Base-by-base conservation (phyloP, 306 rosid species). In the Crataegus laevigata region DNA sequence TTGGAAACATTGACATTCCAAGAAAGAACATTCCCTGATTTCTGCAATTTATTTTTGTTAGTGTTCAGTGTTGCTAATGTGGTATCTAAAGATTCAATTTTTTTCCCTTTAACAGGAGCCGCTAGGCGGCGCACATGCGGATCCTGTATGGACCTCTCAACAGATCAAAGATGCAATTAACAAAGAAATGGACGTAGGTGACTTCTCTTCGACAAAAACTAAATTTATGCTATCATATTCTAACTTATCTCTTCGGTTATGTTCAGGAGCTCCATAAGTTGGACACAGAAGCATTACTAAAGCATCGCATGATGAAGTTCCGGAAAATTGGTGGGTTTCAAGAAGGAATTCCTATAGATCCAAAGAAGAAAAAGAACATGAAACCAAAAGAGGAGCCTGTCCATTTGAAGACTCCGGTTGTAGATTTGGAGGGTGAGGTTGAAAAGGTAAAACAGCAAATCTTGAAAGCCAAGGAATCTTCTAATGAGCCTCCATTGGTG, bases 111-210 rank as follows among this genome's bases (percentile, higher is more conserved):
- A 19, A 85, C 82, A 94, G 99, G 99, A 94, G 77, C 97, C 99
- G 6, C 84, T 90, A 10, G 97, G 97, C 68, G 99, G 99, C 15
- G 99, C 97, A 57, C 99, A 94, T 85, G 88, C 92, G 12, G 92
- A 92, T 85, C 85, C 99, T 38, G 9, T 78, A 3, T 92, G 96
- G 97, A 85, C 90, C 79, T 94, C 99, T 32, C 86, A 90, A 73
- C 96, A 90, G 85, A 92, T 94, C 45, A 94, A 90, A 77, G 47
- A 11, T 68, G 92, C 96, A 42, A 87, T 94, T 84, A 86, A 87
- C 72, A 84, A 86, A 75, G 45, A 89, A 81, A 94, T 94, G 93
- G 92, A 85, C 74, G 99, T 94, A 85, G 87, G 96, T 90, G 77
- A 77, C 61, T 34, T 47, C 68, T 69, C 74, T 71, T 80, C 59